Conservation (phyloP, 352 stramenopile genomes). For the Phytophthora vignae region DNA sequence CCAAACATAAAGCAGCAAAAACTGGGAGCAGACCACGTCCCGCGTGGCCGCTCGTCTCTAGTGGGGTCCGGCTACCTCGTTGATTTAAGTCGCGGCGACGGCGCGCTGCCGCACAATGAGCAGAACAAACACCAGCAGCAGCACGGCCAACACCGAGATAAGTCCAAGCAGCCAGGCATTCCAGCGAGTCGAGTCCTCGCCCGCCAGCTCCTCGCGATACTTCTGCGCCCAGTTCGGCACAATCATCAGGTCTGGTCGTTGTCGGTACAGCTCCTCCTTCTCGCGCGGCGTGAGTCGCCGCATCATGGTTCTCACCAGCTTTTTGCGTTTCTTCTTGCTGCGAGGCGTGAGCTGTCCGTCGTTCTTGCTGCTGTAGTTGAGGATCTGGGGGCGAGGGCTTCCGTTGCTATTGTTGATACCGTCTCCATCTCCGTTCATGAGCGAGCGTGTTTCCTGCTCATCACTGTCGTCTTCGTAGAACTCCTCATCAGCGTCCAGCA, state of each 20-base stretch:
- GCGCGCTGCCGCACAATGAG: conserved; percentile 71
- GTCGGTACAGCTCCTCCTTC: conserved; percentile 86
- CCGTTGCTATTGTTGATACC: conserved; percentile 33
- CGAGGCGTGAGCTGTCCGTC: conserved; percentile 64
- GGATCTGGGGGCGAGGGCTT: conserved; percentile 48
- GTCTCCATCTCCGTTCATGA: conserved; percentile 53
- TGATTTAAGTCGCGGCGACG: conserved; percentile 22
- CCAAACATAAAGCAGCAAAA: conserved; percentile 46
- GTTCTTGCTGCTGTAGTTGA: conserved; percentile 65
- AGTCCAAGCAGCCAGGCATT: conserved; percentile 83
- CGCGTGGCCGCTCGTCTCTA: conserved; percentile 39
- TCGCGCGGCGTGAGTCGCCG: conserved; percentile 79
- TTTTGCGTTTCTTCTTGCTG: conserved; percentile 87
- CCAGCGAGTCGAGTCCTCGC: conserved; percentile 72
- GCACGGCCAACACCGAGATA: conserved; percentile 70
- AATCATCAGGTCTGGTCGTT: conserved; percentile 88
- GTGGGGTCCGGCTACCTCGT: conserved; percentile 9
- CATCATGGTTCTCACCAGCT: conserved; percentile 79
- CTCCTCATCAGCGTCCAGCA: conserved; percentile 81
- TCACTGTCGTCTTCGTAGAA: conserved; percentile 71
- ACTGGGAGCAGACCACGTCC: conserved; percentile 39
- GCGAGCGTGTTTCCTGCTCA: conserved; percentile 57
- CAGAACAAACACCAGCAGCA: conserved; percentile 84
- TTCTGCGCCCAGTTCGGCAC: conserved; percentile 91
- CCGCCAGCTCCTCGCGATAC: conserved; percentile 85